Percentiles rank a stretch among this genome's conserved stretches.
Conservation (phyloP, 2,329 filamentous ascomycete species). For the Xylariaceae sp. region DNA sequence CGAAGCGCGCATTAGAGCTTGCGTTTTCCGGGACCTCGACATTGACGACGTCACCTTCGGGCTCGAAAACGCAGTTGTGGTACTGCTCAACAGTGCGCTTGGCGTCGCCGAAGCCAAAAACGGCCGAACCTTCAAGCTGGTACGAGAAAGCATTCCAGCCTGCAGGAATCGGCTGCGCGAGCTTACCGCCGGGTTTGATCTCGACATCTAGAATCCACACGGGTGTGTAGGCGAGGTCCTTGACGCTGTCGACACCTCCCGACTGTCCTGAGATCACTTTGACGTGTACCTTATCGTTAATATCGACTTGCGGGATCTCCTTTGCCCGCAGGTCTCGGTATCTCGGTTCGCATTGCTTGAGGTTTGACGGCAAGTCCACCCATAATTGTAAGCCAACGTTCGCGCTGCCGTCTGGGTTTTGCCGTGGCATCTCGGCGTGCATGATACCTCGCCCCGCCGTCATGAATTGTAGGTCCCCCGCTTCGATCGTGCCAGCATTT, state of each 20-base stretch:
- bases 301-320: constrained; percentile 79
- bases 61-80: constrained; percentile 89
- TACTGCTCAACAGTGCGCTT: constrained; percentile 68
- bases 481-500: constrained; percentile 74
- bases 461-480: constrained; percentile 98
- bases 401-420: constrained; percentile 74
- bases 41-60: constrained; percentile 76
- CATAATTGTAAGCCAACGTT: constrained; percentile 93
- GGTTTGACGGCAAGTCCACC: constrained; percentile 83
- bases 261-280: constrained; percentile 91
- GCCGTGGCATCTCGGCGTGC: constrained; percentile 92
- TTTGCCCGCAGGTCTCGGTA: constrained; percentile 82
- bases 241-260: constrained; percentile 82
- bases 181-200: constrained; percentile 76
- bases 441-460: constrained; percentile 90
- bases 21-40: constrained; percentile 72
- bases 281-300: constrained; percentile 76
- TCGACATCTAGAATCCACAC: constrained; percentile 93
- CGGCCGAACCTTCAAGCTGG: constrained; percentile 74
- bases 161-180: constrained; percentile 76
- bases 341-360: constrained; percentile 89
- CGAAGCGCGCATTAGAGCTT: constrained; percentile 54
- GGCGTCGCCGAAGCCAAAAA: constrained; percentile 62
- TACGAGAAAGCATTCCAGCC: constrained; percentile 94
- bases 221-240: constrained; percentile 93